A percentile compares a stretch with the other conserved stretches of the same genome.
These are phyloP conservation scores for Zasmidium angulare DNA, from an alignment of 2,329 filamentous ascomycete species.

Conservation along the genomic window DNA sequence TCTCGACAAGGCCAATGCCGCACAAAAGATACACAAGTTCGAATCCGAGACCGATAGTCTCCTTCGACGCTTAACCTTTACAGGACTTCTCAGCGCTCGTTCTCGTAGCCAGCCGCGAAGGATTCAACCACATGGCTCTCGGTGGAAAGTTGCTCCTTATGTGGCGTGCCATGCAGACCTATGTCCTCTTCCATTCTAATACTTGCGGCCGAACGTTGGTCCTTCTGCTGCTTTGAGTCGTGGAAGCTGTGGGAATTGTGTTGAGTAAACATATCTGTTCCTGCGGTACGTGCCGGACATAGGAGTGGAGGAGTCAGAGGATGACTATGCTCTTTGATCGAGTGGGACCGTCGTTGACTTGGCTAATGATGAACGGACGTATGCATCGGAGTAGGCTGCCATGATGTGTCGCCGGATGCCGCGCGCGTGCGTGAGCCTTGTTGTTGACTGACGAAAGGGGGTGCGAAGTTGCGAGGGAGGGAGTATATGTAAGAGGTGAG, in stretches of 20 bases:
- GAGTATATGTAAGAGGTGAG: not conserved
- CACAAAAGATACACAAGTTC: not conserved
- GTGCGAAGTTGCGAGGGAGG: not conserved
- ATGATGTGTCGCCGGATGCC: not conserved
- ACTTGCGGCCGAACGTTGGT: not conserved
- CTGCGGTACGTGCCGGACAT: no score
- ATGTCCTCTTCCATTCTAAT: not conserved
- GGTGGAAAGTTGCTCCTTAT: not conserved
- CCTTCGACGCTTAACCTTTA: not conserved
- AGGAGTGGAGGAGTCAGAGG: no score
- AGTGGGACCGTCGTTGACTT: not conserved
- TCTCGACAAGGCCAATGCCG: not conserved
- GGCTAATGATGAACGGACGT: not conserved
- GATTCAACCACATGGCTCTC: not conserved
- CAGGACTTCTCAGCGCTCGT: not conserved
- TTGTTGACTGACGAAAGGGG: no score
- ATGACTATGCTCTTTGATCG: no score
- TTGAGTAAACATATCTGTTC: not conserved
- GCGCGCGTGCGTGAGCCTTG: not conserved
- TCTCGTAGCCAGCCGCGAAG: not conserved
- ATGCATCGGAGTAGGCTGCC: not conserved
- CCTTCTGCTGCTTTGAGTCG: not conserved
- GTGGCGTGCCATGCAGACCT: not conserved
- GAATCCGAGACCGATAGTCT: not conserved
- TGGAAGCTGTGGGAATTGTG: not conserved